Percentiles rank a stretch among this genome's conserved stretches.
phyloP scores from a whole-genome alignment of 2,329 filamentous ascomycete species.

The Colletotrichum paranaense region DNA sequence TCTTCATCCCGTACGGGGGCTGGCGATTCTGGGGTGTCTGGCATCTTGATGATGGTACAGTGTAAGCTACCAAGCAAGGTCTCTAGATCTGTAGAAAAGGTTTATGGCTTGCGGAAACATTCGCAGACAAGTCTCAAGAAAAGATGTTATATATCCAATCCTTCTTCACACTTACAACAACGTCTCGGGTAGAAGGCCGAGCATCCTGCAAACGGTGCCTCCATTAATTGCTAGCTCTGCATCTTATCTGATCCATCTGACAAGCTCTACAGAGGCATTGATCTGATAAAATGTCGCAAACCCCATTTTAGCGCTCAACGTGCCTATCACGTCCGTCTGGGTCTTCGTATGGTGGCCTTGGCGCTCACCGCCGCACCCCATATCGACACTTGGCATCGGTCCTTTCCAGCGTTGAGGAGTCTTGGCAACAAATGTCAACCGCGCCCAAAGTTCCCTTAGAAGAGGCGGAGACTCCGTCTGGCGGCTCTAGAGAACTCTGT shows the following conservation, averaged over 20 bases:
- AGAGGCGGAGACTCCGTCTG: not conserved
- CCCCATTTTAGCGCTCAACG: not conserved
- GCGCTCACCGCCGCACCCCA: not conserved
- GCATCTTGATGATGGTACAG: not conserved
- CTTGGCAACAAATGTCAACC: not conserved
- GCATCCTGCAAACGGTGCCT: not conserved
- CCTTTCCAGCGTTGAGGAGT: not conserved
- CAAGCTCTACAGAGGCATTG: not conserved
- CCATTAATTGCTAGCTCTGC: not conserved
- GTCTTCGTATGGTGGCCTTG: not conserved
- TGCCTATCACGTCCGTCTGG: not conserved
- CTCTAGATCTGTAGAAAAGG: not conserved
- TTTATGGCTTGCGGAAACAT: not conserved
- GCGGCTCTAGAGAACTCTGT: not conserved
- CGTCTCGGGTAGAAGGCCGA: conserved; percentile 3
- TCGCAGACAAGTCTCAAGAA: not conserved
- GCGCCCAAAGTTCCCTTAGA: not conserved
- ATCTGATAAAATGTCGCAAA: conserved; percentile 18
- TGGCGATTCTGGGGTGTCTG: not conserved
- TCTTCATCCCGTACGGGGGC: conserved; percentile 1
- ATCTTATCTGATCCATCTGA: conserved; percentile 23
- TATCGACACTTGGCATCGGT: not conserved
- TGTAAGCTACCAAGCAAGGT: not conserved
- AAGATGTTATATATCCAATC: not conserved
- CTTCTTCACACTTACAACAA: not conserved